These are phyloP conservation scores for Talaromyces islandicus DNA, from an alignment of 2,329 filamentous ascomycete genomes.

Conservation along the genomic window DNA sequence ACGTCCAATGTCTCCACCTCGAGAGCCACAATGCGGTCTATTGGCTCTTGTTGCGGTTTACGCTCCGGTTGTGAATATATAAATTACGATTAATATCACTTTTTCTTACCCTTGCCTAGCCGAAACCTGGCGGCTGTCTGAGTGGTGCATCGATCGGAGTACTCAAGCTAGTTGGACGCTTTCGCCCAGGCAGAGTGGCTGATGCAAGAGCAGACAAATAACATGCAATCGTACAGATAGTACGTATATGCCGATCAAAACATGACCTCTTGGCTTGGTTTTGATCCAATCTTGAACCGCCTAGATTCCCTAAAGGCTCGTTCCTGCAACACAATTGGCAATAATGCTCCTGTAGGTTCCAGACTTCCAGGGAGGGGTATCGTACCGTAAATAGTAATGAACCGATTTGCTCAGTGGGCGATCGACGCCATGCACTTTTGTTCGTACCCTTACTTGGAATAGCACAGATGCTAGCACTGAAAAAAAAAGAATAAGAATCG, in stretches of 20 bases:
- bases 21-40: background rate
- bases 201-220: background rate
- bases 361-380: background rate
- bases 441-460: background rate
- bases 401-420: background rate
- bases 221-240: background rate
- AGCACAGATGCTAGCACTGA: background rate
- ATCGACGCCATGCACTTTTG: background rate
- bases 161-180: background rate
- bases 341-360: background rate
- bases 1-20: background rate
- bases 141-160: background rate
- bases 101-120: background rate
- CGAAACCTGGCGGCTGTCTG: background rate
- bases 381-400: background rate
- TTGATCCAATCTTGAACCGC: background rate
- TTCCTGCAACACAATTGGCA: background rate
- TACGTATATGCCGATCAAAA: background rate
- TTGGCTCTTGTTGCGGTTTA: background rate
- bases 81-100: background rate
- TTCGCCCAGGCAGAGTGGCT: background rate
- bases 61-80: background rate
- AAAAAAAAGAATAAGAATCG: background rate
- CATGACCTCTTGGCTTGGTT: background rate
- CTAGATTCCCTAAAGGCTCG: background rate